Evolutionary conservation across 257 asterid genomes (phyloP), one percentile per base, ranked within the genome.

Genomic region (Eustoma russellianum): DNA sequence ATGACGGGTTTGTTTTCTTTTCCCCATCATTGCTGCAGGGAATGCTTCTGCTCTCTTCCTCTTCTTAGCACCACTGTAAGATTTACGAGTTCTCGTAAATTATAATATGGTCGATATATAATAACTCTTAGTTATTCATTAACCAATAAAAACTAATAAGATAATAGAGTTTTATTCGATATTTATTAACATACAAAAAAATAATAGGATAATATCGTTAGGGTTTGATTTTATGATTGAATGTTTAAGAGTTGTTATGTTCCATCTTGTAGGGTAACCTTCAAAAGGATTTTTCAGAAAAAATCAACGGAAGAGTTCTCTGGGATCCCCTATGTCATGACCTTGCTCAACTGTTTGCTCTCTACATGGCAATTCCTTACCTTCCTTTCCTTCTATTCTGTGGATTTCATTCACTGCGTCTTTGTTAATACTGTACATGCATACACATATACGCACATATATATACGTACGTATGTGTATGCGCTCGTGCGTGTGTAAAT

Each of bases 321-420:
- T 19, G 97, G 96, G 16, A 57, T 86, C 6, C 97, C 96, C 19
- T 90, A 86, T 61, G 78, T 73, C 51, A 81, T 83, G 96, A 70
- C 97, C 35, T 53, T 83, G 55, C 94, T 81, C 71, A 90, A 86
- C 59, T 90, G 97, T 83, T 74, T 90, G 78, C 88, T 86, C 14
- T 81, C 88, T 19, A 74, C 80, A 6, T 83, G 96, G 96, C 86
- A 58, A 60, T 43, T 66, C 55, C 55, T 30, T 70, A 24, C 54
- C 33, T 17, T 57, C 1, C 14, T 33, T 19, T n/a, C n/a, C 34
- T 46, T 15, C 50, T 11, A 7, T 13, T 5, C 33, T 17, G 5
- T 40, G 5, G 5, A 1, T 8, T 1, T 50, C 7, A 13, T 18
- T 13, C 6, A 15, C 0, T 0, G 7, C 10, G 16, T 14, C 3